These are phyloP conservation scores for Avicennia marina DNA, from an alignment of 257 asterid species.

Conservation along the genomic window DNA sequence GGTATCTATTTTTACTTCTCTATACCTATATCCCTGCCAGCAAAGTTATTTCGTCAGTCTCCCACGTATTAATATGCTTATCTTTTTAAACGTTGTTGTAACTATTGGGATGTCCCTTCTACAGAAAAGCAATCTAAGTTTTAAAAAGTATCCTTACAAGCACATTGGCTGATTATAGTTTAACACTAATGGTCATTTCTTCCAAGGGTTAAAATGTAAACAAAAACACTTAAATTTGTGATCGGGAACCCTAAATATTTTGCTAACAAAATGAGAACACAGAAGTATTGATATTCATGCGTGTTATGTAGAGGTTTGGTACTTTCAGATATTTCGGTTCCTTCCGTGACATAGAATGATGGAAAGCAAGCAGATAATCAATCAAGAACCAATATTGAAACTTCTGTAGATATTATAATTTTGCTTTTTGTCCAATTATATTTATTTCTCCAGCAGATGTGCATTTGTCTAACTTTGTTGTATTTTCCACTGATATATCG, in stretches of 20 bases:
- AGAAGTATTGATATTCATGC: not conserved
- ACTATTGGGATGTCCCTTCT: not conserved
- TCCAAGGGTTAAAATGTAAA: no score
- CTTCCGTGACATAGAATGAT: constrained; percentile 1
- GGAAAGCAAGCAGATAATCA: constrained; percentile 6
- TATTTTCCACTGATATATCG: not conserved
- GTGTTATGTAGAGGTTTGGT: not conserved
- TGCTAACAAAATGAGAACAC: constrained; percentile 7
- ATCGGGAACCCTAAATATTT: no score
- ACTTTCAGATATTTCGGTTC: not conserved
- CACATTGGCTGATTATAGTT: no score
- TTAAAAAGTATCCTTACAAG: no score
- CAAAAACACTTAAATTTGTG: no score
- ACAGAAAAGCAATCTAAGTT: no score
- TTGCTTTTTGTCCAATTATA: not conserved
- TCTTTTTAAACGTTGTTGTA: not conserved
- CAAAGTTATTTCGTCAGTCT: not conserved
- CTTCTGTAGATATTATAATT: constrained; percentile 1
- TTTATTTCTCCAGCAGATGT: not conserved
- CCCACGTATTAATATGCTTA: not conserved
- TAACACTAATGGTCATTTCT: no score
- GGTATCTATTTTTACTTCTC: constrained; percentile 27
- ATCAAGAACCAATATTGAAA: constrained; percentile 1
- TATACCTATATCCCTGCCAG: not conserved
- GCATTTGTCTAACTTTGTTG: not conserved